A percentile compares a stretch with the other conserved stretches of the same genome.
phyloP scores from a whole-genome alignment of 805 yeast genomes.

The Ogataea corticis region DNA sequence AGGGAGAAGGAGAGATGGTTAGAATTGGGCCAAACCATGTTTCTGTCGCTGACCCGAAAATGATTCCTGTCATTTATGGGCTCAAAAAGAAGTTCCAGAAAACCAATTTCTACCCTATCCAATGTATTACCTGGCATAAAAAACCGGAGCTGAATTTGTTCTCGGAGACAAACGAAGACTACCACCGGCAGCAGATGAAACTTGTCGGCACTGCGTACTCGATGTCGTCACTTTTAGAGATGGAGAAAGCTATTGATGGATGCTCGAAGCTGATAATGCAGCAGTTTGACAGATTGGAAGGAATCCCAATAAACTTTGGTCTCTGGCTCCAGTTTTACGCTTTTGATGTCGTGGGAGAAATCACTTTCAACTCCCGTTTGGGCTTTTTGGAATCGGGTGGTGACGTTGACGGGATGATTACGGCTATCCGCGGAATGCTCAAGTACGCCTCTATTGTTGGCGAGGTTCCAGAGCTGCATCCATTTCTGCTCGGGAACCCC shows the following conservation, averaged over 20 bases:
- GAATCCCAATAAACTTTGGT: constrained; percentile 14
- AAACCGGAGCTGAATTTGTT: constrained; percentile 18
- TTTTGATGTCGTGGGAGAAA: constrained; percentile 22
- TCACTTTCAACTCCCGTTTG: constrained; percentile 16
- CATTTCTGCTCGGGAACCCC: constrained; percentile 18
- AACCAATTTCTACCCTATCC: constrained; percentile 16
- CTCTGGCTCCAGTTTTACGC: constrained; percentile 21
- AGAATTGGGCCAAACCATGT: constrained; percentile 19
- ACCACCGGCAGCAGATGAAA: constrained; percentile 18
- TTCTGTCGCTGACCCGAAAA: constrained; percentile 15
- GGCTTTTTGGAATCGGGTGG: constrained; percentile 18
- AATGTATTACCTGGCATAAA: constrained; percentile 18
- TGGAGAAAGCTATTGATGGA: constrained; percentile 20
- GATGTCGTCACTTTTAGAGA: constrained; percentile 17
- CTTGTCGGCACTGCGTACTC: constrained; percentile 18
- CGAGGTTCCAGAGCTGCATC: constrained; percentile 19
- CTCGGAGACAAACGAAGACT: constrained; percentile 15
- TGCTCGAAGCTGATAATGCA: constrained; percentile 13
- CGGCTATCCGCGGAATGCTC: constrained; percentile 17
- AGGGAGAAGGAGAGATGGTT: constrained; percentile 13
- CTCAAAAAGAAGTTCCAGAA: constrained; percentile 13
- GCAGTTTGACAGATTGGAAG: constrained; percentile 9
- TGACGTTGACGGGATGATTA: constrained; percentile 19
- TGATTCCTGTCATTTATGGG: constrained; percentile 19
- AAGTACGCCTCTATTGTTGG: constrained; percentile 17